Conservation (phyloP, 805 yeast species). For the Phaffomyces antillensis region DNA sequence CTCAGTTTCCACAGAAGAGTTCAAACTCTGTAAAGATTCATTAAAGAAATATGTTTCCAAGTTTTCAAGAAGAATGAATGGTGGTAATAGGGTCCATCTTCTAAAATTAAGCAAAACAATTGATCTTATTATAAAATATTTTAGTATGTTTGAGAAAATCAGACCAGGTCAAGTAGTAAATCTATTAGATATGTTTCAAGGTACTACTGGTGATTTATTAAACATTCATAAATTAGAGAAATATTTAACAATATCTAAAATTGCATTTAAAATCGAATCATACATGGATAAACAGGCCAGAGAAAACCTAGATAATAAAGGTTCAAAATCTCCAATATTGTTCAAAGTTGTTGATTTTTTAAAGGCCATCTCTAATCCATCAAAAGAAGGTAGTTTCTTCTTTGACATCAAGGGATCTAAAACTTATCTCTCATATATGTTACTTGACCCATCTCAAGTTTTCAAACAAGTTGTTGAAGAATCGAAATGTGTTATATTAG, state of each 20-base stretch:
- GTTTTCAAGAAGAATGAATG: constrained; percentile 58
- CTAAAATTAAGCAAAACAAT: constrained; percentile 56
- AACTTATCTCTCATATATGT: constrained; percentile 51
- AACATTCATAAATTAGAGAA: constrained; percentile 61
- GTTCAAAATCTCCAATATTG: constrained; percentile 39
- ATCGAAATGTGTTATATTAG: constrained; percentile 64
- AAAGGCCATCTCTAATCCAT: constrained; percentile 60
- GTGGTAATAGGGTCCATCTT: constrained; percentile 65
- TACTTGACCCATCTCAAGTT: constrained; percentile 70
- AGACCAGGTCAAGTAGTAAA: constrained; percentile 49
- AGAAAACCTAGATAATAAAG: constrained; percentile 6
- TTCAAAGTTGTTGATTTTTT: constrained; percentile 63
- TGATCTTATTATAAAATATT: constrained; percentile 41
- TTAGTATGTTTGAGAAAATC: constrained; percentile 28
- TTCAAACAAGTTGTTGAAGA: constrained; percentile 61
- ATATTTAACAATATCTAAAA: constrained; percentile 60
- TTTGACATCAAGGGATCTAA: constrained; percentile 38
- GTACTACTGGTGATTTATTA: constrained; percentile 59
- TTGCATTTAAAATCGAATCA: constrained; percentile 77
- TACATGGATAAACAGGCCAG: constrained; percentile 39
- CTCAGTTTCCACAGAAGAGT: constrained; percentile 42
- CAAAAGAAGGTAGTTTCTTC: constrained; percentile 72
- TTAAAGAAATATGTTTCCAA: constrained; percentile 48
- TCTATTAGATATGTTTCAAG: constrained; percentile 45
- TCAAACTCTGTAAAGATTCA: constrained; percentile 38